Conservation (phyloP, 345 rosid genomes). For the Salix suchowensis region DNA sequence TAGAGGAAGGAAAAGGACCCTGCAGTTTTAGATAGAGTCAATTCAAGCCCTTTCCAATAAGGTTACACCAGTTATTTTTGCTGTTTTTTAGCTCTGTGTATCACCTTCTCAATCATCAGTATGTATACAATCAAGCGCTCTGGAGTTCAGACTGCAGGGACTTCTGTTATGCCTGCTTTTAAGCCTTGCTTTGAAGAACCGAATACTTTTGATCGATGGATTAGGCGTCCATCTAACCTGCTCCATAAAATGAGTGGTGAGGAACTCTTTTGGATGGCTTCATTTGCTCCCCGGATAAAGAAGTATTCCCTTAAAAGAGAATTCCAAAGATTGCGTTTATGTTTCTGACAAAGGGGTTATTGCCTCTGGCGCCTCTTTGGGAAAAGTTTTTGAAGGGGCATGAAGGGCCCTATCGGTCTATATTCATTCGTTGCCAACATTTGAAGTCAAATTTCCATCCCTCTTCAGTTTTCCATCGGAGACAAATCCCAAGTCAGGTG, state of each 20-base stretch:
- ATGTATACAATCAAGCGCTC: slow-evolving; percentile 55
- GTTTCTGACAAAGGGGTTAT: slow-evolving; percentile 92
- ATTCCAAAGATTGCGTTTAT: slow-evolving; percentile 85
- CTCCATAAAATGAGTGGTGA: slow-evolving; percentile 69
- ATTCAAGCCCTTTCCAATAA: slow-evolving; percentile 51
- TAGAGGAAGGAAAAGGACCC: slow-evolving; percentile 80
- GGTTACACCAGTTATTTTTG: slow-evolving; percentile 48
- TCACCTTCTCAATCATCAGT: slow-evolving; percentile 62
- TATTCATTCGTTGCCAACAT: slow-evolving; percentile 76
- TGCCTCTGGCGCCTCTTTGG: slow-evolving; percentile 82
- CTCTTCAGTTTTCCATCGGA: slow-evolving; percentile 58
- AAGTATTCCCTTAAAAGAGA: slow-evolving; percentile 62
- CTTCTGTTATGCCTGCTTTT: slow-evolving; percentile 42
- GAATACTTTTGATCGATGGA: slow-evolving; percentile 45
- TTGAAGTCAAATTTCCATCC: slow-evolving; percentile 47
- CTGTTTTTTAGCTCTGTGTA: slow-evolving; percentile 44
- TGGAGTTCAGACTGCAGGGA: slow-evolving; percentile 48
- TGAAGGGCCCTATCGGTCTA: slow-evolving; percentile 66
- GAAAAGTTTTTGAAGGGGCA: slow-evolving; percentile 45
- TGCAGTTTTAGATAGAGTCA: slow-evolving; percentile 26
- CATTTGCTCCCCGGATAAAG: slow-evolving; percentile 51
- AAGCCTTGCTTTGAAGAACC: slow-evolving; percentile 47
- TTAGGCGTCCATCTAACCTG: slow-evolving; percentile 51
- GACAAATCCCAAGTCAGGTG: slow-evolving; percentile 92
- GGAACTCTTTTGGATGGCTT: slow-evolving; percentile 86